These are phyloP conservation scores for Sonneratia alba DNA, from an alignment of 345 rosid species.

Conservation along the genomic window DNA sequence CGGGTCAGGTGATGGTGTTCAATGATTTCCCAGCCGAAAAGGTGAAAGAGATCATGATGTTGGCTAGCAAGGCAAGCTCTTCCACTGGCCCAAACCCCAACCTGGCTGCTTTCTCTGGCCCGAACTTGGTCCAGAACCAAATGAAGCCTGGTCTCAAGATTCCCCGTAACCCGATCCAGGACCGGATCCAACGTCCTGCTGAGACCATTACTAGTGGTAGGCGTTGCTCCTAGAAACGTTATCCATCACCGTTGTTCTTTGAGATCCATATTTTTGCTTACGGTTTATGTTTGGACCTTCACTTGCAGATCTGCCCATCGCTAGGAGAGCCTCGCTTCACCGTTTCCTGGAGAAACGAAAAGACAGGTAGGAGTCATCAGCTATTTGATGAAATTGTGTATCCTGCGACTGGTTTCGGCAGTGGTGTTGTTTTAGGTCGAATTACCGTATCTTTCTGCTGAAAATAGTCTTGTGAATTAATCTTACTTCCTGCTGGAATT, in stretches of 20 bases:
- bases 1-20: conserved; percentile 64
- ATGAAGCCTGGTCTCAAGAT: not conserved
- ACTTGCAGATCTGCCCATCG: conserved; percentile 73
- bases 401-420: not conserved
- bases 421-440: too few species aligned
- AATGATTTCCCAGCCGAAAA: conserved; percentile 60
- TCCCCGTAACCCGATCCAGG: conserved; percentile 28
- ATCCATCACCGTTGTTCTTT: not conserved
- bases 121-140: conserved; percentile 7
- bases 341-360: conserved; percentile 87
- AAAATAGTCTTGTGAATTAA: not conserved
- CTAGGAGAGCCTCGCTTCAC: conserved; percentile 89
- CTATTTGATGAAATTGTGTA: not conserved
- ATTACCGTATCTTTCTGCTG: too few species aligned
- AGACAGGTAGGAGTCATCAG: conserved; percentile 43
- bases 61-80: conserved; percentile 46
- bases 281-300: not conserved
- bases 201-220: conserved; percentile 50
- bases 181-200: conserved; percentile 21
- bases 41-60: conserved; percentile 59
- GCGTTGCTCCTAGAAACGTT: not conserved
- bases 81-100: conserved; percentile 20
- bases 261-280: not conserved
- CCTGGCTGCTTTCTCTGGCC: not conserved
- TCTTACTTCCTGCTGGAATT: not conserved